Evolutionary conservation across 257 asterid genomes (phyloP), one percentile per base, ranked within the genome.

Genomic region (Nemophila menziesii): DNA sequence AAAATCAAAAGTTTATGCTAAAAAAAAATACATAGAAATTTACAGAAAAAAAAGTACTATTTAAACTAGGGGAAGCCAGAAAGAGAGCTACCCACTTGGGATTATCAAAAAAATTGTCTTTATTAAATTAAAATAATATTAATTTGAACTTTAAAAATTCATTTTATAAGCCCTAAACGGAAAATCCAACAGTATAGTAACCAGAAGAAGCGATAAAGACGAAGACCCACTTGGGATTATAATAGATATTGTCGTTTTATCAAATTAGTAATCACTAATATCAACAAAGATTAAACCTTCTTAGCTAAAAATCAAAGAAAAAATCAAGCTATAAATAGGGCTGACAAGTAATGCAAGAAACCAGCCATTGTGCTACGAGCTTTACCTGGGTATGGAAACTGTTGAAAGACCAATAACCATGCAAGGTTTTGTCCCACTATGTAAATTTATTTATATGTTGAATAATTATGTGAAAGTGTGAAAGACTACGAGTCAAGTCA

Each of bases 61-160:
- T 51, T 10, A 63, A n/a, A 46, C 58, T 41, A 48, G 33, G 42
- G 56, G 56, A 26, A 46, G 49, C 36, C 56, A 61, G 57, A 55
- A 55, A 55, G 14, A 64, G 27, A 39, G 40, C 33, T 14, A 26
- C 33, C 8, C 27, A 48, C 72, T 60, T 57, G 67, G 56, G 61
- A 65, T 58, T 54, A 54, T 58, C 49, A 65, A 43, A 29, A 19
- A 2, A 52, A 43, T 47, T 56, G 64, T 44, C 60, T 24, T 47
- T 5, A 48, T 34, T 17, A 7, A 14, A 3, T 50, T 15, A 11
- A 5, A 9, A 24, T 41, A 19, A 11, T 37, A 39, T 12, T 33
- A 43, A 12, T 21, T 20, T 44, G 41, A 50, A 37, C 19, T 21
- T 7, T 1, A 39, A 56, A 56, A 43, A 39, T 45, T 49, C 37